These are phyloP conservation scores for Penicillium roqueforti DNA, from an alignment of 495 filamentous ascomycete species.

Conservation along the genomic window DNA sequence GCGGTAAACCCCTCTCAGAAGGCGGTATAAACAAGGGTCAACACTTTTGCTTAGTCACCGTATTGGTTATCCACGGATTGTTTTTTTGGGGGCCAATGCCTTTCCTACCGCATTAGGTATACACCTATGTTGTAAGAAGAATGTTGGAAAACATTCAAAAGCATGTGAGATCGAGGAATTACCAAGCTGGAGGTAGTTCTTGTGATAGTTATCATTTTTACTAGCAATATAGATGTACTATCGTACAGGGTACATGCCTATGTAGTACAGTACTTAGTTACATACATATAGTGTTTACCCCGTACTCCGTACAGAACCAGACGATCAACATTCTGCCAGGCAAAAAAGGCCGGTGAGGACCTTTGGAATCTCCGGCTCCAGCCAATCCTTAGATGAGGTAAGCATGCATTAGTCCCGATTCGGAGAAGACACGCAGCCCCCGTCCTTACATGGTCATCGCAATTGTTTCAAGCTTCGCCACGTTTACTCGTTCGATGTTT, in stretches of 20 bases:
- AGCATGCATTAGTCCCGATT: constrained; percentile 22
- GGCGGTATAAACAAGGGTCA: too few relatives aligned
- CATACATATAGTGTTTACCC: too few relatives aligned
- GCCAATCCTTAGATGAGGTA: not conserved
- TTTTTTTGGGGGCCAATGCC: not conserved
- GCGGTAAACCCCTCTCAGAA: too few relatives aligned
- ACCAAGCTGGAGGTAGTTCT: not conserved
- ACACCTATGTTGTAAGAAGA: too few relatives aligned
- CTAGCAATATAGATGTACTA: not conserved
- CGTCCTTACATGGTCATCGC: constrained; percentile 9
- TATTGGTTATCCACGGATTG: too few relatives aligned
- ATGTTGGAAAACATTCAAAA: not conserved
- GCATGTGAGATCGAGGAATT: not conserved
- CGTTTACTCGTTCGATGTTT: constrained; percentile 33
- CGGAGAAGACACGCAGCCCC: constrained; percentile 27
- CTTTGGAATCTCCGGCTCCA: too few relatives aligned
- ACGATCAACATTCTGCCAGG: not conserved
- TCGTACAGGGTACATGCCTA: too few relatives aligned
- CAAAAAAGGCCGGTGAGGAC: not conserved
- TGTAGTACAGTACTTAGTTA: too few relatives aligned
- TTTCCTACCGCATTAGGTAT: not conserved
- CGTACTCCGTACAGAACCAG: too few relatives aligned
- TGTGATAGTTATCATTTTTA: not conserved
- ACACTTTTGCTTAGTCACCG: too few relatives aligned
- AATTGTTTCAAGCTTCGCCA: not conserved